phyloP scores from a whole-genome alignment of 257 asterid species.

The Lithospermum erythrorhizon region DNA sequence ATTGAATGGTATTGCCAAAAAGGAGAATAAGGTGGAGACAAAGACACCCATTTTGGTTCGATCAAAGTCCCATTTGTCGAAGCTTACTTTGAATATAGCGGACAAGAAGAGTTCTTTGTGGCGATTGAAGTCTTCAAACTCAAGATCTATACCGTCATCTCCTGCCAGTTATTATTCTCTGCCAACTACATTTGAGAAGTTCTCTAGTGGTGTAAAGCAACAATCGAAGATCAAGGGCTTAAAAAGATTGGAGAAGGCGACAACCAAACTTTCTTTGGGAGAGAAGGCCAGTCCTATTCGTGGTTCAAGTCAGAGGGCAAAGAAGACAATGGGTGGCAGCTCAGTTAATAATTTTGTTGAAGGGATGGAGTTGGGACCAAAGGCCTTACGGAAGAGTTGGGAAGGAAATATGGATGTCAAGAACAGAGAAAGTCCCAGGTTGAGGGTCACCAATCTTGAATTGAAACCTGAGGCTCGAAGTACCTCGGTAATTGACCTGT shows the following conservation, averaged over 20 bases:
- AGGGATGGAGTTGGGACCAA: slow-evolving; percentile 78
- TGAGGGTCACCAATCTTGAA: slow-evolving; percentile 52
- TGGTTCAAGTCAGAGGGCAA: slow-evolving; percentile 32
- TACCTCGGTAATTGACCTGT: slow-evolving; percentile 50
- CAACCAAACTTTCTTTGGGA: slow-evolving; percentile 29
- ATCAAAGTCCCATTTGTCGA: slow-evolving; percentile 78
- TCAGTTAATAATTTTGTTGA: slow-evolving; percentile 52
- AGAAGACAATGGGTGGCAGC: slow-evolving; percentile 38
- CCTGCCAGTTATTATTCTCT: slow-evolving; percentile 90
- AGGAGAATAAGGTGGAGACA: slow-evolving; percentile 40
- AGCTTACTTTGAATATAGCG: slow-evolving; percentile 46
- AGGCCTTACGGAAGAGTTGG: slow-evolving; percentile 95
- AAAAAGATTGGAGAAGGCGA: slow-evolving; percentile 58
- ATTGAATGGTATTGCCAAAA: slow-evolving; percentile 30
- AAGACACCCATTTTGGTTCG: slow-evolving; percentile 45
- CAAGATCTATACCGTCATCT: slow-evolving; percentile 87
- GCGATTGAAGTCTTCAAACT: slow-evolving; percentile 50
- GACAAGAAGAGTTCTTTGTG: slow-evolving; percentile 47
- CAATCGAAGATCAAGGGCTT: slow-evolving; percentile 70
- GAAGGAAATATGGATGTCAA: slow-evolving; percentile 85
- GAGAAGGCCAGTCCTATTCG: slow-evolving; percentile 48
- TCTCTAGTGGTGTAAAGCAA: slow-evolving; percentile 66
- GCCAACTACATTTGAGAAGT: slow-evolving; percentile 95
- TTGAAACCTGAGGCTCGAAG: slow-evolving; percentile 54
- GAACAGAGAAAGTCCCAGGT: slow-evolving; percentile 71